Base-by-base conservation (phyloP, 2,329 filamentous ascomycete genomes). In the Zymoseptoria crescenta region DNA sequence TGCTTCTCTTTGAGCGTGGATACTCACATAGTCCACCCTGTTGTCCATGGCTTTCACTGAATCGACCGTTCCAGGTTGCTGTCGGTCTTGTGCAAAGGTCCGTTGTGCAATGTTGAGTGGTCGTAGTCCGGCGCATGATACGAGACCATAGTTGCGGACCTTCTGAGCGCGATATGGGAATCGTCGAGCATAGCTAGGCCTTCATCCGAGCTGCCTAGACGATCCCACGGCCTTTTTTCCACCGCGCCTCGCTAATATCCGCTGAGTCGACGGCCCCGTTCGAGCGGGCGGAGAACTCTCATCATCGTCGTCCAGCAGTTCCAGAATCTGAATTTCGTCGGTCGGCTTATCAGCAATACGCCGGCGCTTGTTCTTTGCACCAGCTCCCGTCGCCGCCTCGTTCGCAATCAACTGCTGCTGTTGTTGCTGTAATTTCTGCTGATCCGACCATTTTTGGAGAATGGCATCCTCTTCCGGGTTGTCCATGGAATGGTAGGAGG, bases 401-500 rank as follows among this genome's bases (percentile, higher is more conserved):
- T 58, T 61, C 24, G 58, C 56, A 45, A 45, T 45, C 24, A 24
- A 24, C 24, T 24, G 24, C 13, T 45, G 35, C 35, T 45, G 35
- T 16, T 45, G 30, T 35, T 35, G 35, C 35, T 45, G 35, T 4
- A 45, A 7, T 1, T 55, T 67, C 35, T 69, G 70, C n/a, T 74
- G 72, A 58, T 75, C 73, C 51, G 74, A 73, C 79, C 77, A 80
- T 27, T 74, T 75, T 67, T 74, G 73, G 27, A 76, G 68, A 4
- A 79, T 72, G 50, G 76, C 78, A 56, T 81, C 76, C 53, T 81
- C 80, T 8, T 68, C 65, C n/a, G 73, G 71, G 58, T 80, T 82
- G 61, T 81, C 79, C 72, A 83, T 75, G 55, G 68, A 75, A 69
- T 83, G 81, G 63, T 81, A 83, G 9, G 75, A 78, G 6, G 81